Evolutionary conservation across 129 eudicot genomes (phyloP), one percentile per base, ranked within the genome.

Genomic region (Heracleum sosnowskyi): DNA sequence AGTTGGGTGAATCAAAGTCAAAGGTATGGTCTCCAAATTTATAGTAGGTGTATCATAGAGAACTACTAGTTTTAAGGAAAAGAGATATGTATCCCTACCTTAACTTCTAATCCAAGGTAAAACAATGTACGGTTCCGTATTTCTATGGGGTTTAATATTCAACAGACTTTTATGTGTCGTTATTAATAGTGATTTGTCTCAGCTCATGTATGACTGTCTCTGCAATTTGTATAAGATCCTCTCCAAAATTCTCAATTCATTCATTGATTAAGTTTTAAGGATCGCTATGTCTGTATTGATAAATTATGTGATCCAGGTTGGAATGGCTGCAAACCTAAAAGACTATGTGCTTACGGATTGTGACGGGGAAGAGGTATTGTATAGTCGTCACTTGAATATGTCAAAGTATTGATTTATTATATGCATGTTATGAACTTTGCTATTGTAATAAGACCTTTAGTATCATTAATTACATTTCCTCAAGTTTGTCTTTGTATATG

Each of bases 291-390:
- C 63, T 40, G 31, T 57, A 15, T 28, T 63, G 34, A 62, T 57
- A 73, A 40, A 16, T 35, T 36, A 46, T 46, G 37, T 47, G 39
- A 79, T 78, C 77, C 81, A 91, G 98, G 85, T 90, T 37, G 98
- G 91, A 24, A 90, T 95, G 96, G 97, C 97, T 83, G 97, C 91
- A 75, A 95, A 95, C 86, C 89, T 95, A 41, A 91, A 87, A 90
- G 90, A 95, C 62, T 90, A 80, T 76, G 84, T 86, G 84, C 88
- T 91, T 71, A 95, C 94, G 26, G 85, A 88, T 72, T 81, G 87
- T 78, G 91, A 89, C 79, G 98, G 98, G 73, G 80, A 86, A 69
- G 92, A 90, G 97, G 98, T 95, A 90, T 41, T 31, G 22, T 73
- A 69, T 20, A 72, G 4, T 28, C 35, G 31, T 78, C 79, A 22